These are phyloP conservation scores for Phytophthora chlamydospora DNA, from an alignment of 352 stramenopile genomes.

Conservation along the genomic window DNA sequence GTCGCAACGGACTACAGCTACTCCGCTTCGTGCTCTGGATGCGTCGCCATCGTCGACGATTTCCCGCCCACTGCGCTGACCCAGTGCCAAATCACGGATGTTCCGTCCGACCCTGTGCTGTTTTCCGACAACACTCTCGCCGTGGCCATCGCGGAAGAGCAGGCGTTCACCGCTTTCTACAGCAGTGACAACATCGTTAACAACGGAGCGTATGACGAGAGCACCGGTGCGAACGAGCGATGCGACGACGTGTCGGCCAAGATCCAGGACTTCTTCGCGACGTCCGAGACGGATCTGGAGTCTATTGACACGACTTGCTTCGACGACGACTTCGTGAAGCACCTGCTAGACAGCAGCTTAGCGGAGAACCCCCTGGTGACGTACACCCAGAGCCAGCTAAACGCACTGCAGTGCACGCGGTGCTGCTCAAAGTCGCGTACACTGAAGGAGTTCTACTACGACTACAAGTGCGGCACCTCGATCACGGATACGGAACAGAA, in stretches of 20 bases:
- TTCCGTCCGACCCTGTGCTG: not conserved
- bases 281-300: not conserved
- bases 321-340: constrained; percentile 4
- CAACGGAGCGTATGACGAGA: constrained; percentile 13
- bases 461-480: constrained; percentile 24
- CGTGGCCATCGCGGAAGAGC: constrained; percentile 18
- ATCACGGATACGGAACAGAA: constrained; percentile 9
- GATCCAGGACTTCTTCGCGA: constrained; percentile 23
- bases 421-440: constrained; percentile 27
- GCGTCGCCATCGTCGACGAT: constrained; percentile 34
- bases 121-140: constrained; percentile 12
- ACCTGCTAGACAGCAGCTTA: constrained; percentile 9
- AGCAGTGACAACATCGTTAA: constrained; percentile 20
- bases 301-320: constrained; percentile 16
- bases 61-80: constrained; percentile 7
- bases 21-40: constrained; percentile 23
- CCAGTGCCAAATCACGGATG: constrained; percentile 9
- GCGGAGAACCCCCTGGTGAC: not conserved
- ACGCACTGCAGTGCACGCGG: constrained; percentile 19
- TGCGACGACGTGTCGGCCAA: constrained; percentile 9
- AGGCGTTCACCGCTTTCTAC: constrained; percentile 21
- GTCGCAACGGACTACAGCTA: constrained; percentile 31
- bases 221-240: constrained; percentile 15
- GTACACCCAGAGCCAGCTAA: constrained; percentile 1
- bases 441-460: constrained; percentile 28